Evolutionary conservation across 2,329 filamentous ascomycete genomes (phyloP).

Genomic region (Trichoderma sp.): DNA sequence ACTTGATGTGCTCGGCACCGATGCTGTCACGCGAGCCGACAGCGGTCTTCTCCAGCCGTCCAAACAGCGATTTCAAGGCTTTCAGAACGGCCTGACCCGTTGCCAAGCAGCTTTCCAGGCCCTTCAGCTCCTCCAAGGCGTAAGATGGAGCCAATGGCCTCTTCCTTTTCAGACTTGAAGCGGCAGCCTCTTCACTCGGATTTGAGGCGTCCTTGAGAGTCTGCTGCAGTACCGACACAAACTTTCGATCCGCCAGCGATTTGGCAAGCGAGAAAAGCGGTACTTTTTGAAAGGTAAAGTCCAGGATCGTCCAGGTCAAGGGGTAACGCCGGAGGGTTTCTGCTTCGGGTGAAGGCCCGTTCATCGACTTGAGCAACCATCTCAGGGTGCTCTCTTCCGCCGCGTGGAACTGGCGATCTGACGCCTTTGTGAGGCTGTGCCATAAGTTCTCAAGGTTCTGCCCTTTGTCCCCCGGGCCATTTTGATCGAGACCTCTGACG

Average conservation of each 20-base stretch:
- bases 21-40: conserved; percentile 50
- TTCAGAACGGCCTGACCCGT: conserved; percentile 53
- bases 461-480: conserved; percentile 47
- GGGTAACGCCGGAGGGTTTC: conserved; percentile 59
- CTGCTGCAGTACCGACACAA: conserved; percentile 66
- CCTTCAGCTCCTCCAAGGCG: conserved; percentile 46
- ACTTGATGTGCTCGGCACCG: conserved; percentile 61
- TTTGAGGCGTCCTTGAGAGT: conserved; percentile 61
- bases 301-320: conserved; percentile 63
- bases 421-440: conserved; percentile 49
- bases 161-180: conserved; percentile 49
- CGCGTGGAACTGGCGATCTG: conserved; percentile 51
- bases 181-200: conserved; percentile 31
- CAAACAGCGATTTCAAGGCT: conserved; percentile 51
- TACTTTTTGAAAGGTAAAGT: conserved; percentile 63
- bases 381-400: conserved; percentile 61
- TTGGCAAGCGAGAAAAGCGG: conserved; percentile 70
- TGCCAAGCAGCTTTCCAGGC: conserved; percentile 46
- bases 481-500: conserved; percentile 59
- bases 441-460: conserved; percentile 55
- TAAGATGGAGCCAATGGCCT: conserved; percentile 44
- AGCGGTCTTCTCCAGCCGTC: conserved; percentile 45
- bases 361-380: conserved; percentile 66
- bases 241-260: conserved; percentile 69
- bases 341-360: conserved; percentile 48